Evolutionary conservation across 2,329 filamentous ascomycete genomes (phyloP).

Genomic region (Biscogniauxia sp.): DNA sequence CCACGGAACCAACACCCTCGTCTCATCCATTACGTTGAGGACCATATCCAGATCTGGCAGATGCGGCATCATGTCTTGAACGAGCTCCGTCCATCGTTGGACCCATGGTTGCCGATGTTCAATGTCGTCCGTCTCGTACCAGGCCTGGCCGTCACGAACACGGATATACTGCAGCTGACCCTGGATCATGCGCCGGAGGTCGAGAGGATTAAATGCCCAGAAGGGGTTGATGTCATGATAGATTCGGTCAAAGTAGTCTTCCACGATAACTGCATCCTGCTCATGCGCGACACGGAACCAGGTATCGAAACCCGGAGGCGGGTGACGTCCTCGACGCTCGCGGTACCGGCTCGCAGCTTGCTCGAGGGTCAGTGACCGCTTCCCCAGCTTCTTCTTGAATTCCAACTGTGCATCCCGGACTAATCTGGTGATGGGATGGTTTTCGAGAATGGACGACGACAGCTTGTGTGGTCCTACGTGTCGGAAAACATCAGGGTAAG

Average conservation of each 20-base stretch:
- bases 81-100: constrained; percentile 46
- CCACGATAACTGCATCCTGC: constrained; percentile 52
- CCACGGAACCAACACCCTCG: constrained; percentile 59
- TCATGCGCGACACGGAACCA: constrained; percentile 56
- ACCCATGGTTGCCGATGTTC: constrained; percentile 43
- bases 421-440: constrained; percentile 48
- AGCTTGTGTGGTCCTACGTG: neutral
- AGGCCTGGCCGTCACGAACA: constrained; percentile 44
- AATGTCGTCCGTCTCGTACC: constrained; percentile 34
- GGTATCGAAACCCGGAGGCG: constrained; percentile 58
- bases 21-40: constrained; percentile 64
- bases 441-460: constrained; percentile 6
- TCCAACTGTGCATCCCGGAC: constrained; percentile 43
- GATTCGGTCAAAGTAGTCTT: constrained; percentile 63
- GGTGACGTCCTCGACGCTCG: constrained; percentile 54
- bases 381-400: constrained; percentile 41
- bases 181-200: constrained; percentile 38
- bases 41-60: constrained; percentile 66
- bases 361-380: constrained; percentile 46
- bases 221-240: constrained; percentile 61
- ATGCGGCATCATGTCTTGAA: constrained; percentile 47
- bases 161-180: constrained; percentile 43
- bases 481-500: neutral
- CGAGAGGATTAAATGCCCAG: constrained; percentile 51
- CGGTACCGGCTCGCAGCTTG: constrained; percentile 56